phyloP scores from a whole-genome alignment of 192 early-diverging fungal species.

The Anaeromyces robustus region DNA sequence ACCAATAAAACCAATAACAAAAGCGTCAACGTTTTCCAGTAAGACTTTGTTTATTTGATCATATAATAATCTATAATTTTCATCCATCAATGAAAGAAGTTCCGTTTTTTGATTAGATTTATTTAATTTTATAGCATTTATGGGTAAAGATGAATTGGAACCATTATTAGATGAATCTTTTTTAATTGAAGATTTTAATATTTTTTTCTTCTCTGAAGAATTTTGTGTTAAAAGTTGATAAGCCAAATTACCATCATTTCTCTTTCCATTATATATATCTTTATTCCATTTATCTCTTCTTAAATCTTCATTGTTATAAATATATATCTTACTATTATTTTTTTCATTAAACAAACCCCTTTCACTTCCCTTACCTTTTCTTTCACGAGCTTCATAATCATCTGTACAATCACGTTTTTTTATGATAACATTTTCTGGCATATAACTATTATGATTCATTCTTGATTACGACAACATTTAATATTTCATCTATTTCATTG shows the following conservation, averaged over 20 bases:
- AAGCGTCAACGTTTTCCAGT: slow-evolving; percentile 47
- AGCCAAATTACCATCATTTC: background rate
- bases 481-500: background rate
- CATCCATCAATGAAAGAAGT: background rate
- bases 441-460: background rate
- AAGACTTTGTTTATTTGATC: slow-evolving; percentile 24
- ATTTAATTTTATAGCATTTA: background rate
- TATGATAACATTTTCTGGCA: background rate
- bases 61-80: background rate
- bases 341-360: background rate
- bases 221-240: background rate
- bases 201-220: background rate
- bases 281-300: background rate
- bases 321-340: background rate
- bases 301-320: background rate
- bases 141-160: background rate
- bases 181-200: background rate
- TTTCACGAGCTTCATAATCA: background rate
- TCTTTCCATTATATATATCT: background rate
- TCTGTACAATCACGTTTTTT: background rate
- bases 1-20: slow-evolving; percentile 48
- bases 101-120: background rate
- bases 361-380: background rate
- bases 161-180: background rate
- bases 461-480: background rate